A percentile compares a stretch with the other conserved stretches of the same genome.
phyloP scores from a whole-genome alignment of 140 eudicot species.

The Bidens hawaiensis region DNA sequence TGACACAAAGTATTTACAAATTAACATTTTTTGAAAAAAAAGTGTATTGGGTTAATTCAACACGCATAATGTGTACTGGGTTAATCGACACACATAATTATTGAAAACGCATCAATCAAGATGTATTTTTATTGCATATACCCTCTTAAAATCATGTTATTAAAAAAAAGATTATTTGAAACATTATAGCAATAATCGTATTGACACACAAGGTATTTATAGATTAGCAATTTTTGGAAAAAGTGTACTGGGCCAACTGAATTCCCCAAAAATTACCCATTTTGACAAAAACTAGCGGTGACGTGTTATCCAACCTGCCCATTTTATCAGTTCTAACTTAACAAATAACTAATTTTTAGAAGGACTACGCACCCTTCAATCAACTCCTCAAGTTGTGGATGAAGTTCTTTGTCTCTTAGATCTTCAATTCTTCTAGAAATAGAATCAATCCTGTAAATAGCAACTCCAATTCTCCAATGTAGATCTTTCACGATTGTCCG shows the following conservation, averaged over 20 bases:
- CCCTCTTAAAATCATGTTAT: not conserved
- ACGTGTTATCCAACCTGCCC: not conserved
- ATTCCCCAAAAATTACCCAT: not conserved
- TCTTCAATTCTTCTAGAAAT: slow-evolving; percentile 90
- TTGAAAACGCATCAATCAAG: no score
- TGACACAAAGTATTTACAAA: not conserved
- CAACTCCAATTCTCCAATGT: slow-evolving; percentile 84
- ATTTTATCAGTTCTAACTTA: not conserved
- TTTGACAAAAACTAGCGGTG: not conserved
- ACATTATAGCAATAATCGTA: not conserved
- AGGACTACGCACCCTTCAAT: slow-evolving; percentile 73
- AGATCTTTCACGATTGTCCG: slow-evolving; percentile 92
- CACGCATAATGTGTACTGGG: no score
- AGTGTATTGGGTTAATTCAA: not conserved
- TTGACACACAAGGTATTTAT: not conserved
- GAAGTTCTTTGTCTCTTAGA: slow-evolving; percentile 83
- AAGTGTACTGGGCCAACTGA: not conserved
- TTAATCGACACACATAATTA: no score
- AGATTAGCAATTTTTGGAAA: not conserved
- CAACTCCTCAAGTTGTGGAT: slow-evolving; percentile 90
- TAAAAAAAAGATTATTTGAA: not conserved
- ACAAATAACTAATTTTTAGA: not conserved
- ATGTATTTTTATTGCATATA: not conserved
- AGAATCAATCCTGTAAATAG: slow-evolving; percentile 80
- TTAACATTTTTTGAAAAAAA: not conserved